Percentiles rank a stretch among this genome's conserved stretches.
These are phyloP conservation scores for Phytophthora pluvialis DNA, from an alignment of 352 stramenopile genomes.

Conservation along the genomic window DNA sequence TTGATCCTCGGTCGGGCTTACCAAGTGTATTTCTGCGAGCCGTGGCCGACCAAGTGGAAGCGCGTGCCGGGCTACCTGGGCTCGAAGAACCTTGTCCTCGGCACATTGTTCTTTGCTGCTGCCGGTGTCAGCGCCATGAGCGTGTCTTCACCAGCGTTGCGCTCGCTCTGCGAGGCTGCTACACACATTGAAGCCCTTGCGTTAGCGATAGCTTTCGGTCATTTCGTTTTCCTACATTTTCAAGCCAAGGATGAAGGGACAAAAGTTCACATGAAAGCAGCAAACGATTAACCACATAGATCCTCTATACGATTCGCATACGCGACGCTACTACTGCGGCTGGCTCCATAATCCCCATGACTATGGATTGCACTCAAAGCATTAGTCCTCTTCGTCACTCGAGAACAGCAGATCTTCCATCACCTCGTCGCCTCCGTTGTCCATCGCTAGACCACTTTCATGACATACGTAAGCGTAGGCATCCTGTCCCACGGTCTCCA, in stretches of 20 bases:
- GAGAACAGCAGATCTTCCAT: slow-evolving; percentile 59
- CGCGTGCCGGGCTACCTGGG: slow-evolving; percentile 61
- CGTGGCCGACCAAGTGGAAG: slow-evolving; percentile 54
- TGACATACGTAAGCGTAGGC: slow-evolving; percentile 77
- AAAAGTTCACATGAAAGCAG: slow-evolving; percentile 20
- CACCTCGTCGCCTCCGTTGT: slow-evolving; percentile 39
- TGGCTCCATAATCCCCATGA: no score
- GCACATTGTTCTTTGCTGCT: slow-evolving; percentile 58
- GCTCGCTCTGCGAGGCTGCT: slow-evolving; percentile 48
- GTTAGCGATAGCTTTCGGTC: slow-evolving; percentile 38
- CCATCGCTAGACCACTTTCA: slow-evolving; percentile 65
- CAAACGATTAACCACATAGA: slow-evolving; percentile 13
- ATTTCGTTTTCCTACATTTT: slow-evolving; percentile 41
- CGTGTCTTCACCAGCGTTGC: background rate
- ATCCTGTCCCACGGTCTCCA: slow-evolving; percentile 75
- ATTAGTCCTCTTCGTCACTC: slow-evolving; percentile 45
- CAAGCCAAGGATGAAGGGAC: slow-evolving; percentile 1
- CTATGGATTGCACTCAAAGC: background rate
- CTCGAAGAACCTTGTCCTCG: slow-evolving; percentile 66
- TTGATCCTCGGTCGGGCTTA: slow-evolving; percentile 51
- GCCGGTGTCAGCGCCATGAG: slow-evolving; percentile 49
- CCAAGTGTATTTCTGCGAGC: slow-evolving; percentile 55
- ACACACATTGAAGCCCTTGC: slow-evolving; percentile 56
- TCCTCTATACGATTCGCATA: background rate
- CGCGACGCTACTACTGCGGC: no score